phyloP scores from a whole-genome alignment of 2,329 filamentous ascomycete species.

The Podosphaera xanthii region DNA sequence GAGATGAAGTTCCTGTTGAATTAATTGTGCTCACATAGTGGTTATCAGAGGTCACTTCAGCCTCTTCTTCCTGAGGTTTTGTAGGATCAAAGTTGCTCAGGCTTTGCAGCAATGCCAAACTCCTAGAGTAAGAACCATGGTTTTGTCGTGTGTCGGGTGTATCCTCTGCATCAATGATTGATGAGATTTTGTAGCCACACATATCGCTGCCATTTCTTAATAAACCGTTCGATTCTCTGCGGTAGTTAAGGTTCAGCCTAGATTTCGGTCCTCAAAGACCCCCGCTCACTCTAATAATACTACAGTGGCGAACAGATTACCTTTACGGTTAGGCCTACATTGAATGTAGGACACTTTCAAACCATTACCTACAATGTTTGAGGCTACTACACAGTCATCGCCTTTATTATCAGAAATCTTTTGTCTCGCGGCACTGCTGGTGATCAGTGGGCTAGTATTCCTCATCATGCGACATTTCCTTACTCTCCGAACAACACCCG shows the following conservation, averaged over 20 bases:
- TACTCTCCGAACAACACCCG: constrained; percentile 71
- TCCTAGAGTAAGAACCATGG: constrained; percentile 2
- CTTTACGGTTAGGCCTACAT: neutral
- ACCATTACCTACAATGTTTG: constrained; percentile 7
- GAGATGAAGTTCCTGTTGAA: neutral
- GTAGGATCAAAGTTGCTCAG: constrained; percentile 9
- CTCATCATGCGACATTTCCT: constrained; percentile 76
- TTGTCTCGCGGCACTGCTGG: constrained; percentile 44
- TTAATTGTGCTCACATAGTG: neutral
- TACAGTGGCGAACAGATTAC: neutral
- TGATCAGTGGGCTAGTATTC: constrained; percentile 55
- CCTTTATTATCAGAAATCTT: constrained; percentile 65
- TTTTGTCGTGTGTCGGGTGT: neutral
- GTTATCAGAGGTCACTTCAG: neutral
- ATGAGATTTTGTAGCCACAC: neutral
- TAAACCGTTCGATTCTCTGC: neutral
- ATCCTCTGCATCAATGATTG: neutral
- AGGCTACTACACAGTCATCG: constrained; percentile 25
- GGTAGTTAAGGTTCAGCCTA: neutral
- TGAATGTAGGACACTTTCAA: neutral
- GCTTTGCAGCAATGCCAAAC: constrained; percentile 10
- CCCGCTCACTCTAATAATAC: neutral
- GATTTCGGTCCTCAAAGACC: neutral
- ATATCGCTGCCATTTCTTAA: neutral
- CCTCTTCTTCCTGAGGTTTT: constrained; percentile 1